Base-by-base conservation (phyloP, 2,329 filamentous ascomycete genomes). In the Xylariales sp. region DNA sequence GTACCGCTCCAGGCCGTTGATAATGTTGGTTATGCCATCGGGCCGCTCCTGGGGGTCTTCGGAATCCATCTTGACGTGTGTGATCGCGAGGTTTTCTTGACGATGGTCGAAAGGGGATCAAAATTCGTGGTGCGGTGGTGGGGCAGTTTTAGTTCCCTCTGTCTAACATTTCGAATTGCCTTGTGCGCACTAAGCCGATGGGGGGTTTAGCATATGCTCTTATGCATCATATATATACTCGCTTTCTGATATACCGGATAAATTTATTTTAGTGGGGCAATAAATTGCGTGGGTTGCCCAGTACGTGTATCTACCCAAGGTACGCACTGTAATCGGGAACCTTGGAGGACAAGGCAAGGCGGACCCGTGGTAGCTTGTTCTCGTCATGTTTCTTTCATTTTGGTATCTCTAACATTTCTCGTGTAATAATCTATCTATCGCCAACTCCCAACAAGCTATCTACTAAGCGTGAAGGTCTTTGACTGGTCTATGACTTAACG, bases 1-100 rank as follows among this genome's bases (percentile, higher is more conserved):
- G 86, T 99, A 99, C 78, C 96, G 89, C 83, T 99, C 96, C 72
- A 99, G 93, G 75, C 96, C 95, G 83, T 95, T 97, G 79, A 99
- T 93, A 79, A 99, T 97, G 81, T 85, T 87, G 80, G 93, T 91
- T 82, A 99, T 97, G 81, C 96, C 90, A 75, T 96, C 93, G 76
- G 96, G 95, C 81, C 96, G 88, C 83, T 97, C 93, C 77, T 93
- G 90, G 85, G 93, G 92, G 83, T 94, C 93, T 87, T 97, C 95
- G 84, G 85, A 85, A 83, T 87, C 88, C 87, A 89, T 89, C 74
- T 74, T 87, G 84, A 57, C 62, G 69, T 69, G 64, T 55, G 67
- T 72, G 67, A 69, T 74, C 69, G 75, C 72, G 73, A 73, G 64
- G 67, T 62, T 67, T 14, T 49, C 68, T 72, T 68, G 67, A 72